These are phyloP conservation scores for Conringia planisiliqua DNA, from an alignment of 345 rosid species.

Conservation along the genomic window DNA sequence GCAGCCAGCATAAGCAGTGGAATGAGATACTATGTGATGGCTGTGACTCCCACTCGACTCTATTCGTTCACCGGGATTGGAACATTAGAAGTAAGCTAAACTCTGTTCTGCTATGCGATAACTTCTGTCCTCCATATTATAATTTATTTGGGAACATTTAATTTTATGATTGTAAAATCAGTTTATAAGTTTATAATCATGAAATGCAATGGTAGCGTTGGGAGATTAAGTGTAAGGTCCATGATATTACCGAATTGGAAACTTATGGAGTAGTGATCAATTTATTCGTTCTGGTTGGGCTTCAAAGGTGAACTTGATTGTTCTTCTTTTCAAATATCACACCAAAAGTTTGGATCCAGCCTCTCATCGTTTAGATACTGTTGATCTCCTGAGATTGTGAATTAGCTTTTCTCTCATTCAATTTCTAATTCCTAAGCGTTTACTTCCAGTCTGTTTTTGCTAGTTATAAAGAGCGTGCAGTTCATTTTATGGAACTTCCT, in stretches of 20 bases:
- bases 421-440: not conserved
- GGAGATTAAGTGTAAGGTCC: not conserved
- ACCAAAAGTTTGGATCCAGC: not conserved
- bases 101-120: conserved; percentile 13
- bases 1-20: conserved; percentile 66
- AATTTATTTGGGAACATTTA: not conserved
- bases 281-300: not conserved
- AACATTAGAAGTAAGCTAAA: conserved; percentile 70
- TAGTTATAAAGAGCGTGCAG: conserved; percentile 85
- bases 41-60: conserved; percentile 94
- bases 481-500: conserved; percentile 99
- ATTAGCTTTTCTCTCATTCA: not conserved
- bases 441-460: conserved; percentile 76
- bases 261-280: not conserved
- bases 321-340: not conserved
- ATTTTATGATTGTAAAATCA: not conserved
- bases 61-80: conserved; percentile 97
- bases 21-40: conserved; percentile 97
- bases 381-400: conserved; percentile 5
- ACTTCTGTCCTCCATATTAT: not conserved
- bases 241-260: not conserved
- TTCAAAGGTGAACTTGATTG: conserved; percentile 3
- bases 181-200: not conserved
- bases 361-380: not conserved
- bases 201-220: not conserved